Conservation (phyloP, 1,284 basidiomycete species). For the Agaricales sp. region DNA sequence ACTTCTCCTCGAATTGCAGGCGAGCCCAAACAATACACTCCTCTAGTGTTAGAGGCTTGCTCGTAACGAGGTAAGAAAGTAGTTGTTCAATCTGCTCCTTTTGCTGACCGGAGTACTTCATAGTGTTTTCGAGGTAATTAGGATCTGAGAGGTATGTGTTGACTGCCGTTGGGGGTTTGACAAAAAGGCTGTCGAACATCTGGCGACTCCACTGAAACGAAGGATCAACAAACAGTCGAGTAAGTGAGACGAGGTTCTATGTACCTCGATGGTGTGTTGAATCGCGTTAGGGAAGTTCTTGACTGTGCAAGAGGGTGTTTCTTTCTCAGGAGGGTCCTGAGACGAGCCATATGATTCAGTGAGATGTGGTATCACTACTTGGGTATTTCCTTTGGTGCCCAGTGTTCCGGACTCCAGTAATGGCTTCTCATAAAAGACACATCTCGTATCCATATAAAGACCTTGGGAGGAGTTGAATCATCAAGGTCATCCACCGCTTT, state of each 20-base stretch:
- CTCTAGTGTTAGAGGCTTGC: constrained; percentile 92
- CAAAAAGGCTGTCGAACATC: constrained; percentile 89
- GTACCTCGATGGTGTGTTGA: constrained; percentile 94
- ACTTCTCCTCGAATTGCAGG: constrained; percentile 92
- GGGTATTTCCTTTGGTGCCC: constrained; percentile 97
- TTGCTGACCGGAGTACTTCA: constrained; percentile 87
- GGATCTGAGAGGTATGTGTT: constrained; percentile 97
- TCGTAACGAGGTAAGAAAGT: constrained; percentile 82
- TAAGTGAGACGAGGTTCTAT: constrained; percentile 10
- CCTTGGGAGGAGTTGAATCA: constrained; percentile 37
- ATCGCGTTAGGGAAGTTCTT: constrained; percentile 99
- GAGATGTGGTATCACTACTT: constrained; percentile 91
- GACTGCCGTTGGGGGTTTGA: constrained; percentile 90
- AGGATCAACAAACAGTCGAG: constrained; percentile 4
- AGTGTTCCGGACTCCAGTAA: constrained; percentile 96
- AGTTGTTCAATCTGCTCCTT: constrained; percentile 90
- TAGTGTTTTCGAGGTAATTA: constrained; percentile 87
- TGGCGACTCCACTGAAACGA: constrained; percentile 81
- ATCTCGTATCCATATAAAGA: constrained; percentile 98
- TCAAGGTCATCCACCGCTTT: constrained; percentile 1
- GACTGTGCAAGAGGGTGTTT: constrained; percentile 95
- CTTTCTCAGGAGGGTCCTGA: constrained; percentile 98
- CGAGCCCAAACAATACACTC: constrained; percentile 98
- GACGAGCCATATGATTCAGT: constrained; percentile 98
- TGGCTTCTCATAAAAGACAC: constrained; percentile 96